A percentile compares a stretch with the other conserved stretches of the same genome.
These are phyloP conservation scores for Solanum etuberosum DNA, from an alignment of 257 asterid species.

Conservation along the genomic window DNA sequence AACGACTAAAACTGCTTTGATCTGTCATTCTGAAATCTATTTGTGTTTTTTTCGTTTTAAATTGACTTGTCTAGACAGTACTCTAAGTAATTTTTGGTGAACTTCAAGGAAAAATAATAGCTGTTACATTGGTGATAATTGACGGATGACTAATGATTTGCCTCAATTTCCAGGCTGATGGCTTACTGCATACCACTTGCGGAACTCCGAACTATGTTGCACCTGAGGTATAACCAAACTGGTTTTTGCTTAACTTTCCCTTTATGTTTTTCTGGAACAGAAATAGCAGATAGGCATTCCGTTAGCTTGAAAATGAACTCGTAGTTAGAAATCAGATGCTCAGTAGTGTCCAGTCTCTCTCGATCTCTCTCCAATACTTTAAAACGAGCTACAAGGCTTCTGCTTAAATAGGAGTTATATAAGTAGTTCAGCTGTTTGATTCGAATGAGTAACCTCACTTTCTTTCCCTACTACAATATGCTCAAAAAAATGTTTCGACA, in stretches of 20 bases:
- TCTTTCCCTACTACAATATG: background rate
- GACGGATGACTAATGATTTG: background rate
- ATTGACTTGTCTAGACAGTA: too few species aligned
- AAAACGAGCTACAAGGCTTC: background rate
- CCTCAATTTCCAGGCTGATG: slow-evolving; percentile 60
- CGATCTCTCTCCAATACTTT: background rate
- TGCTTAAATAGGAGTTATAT: background rate
- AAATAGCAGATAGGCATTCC: background rate
- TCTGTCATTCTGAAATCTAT: too few species aligned
- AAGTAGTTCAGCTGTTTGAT: background rate
- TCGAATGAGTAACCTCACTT: background rate
- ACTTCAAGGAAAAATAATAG: too few species aligned
- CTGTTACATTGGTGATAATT: background rate
- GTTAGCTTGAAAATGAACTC: background rate
- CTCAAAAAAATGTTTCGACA: background rate
- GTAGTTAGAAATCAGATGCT: background rate
- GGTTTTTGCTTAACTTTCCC: background rate
- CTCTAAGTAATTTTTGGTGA: too few species aligned
- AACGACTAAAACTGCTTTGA: too few species aligned
- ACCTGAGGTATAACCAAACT: slow-evolving; percentile 60
- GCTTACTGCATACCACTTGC: slow-evolving; percentile 87
- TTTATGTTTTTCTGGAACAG: background rate
- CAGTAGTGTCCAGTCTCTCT: background rate
- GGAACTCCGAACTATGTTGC: slow-evolving; percentile 98
- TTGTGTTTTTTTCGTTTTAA: too few species aligned